Percentiles rank a stretch among this genome's conserved stretches.
phyloP scores from a whole-genome alignment of 2,329 filamentous ascomycete species.

The Xylaria sp. region DNA sequence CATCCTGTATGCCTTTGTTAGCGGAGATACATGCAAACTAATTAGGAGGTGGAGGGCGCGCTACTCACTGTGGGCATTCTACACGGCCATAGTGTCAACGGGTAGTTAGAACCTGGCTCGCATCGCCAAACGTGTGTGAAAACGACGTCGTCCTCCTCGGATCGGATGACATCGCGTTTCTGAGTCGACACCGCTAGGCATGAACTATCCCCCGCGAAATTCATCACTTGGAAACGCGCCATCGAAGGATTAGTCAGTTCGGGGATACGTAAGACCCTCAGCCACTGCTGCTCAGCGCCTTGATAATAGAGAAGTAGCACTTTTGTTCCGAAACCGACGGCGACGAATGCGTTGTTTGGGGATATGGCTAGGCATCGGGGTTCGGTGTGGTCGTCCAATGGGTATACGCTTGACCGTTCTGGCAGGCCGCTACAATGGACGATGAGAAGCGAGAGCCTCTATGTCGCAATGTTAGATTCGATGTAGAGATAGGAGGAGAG shows the following conservation, averaged over 20 bases:
- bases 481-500: neutral
- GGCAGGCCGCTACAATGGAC: conserved; percentile 22
- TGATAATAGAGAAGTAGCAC: conserved; percentile 18
- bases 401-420: conserved; percentile 15
- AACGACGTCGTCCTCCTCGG: conserved; percentile 29
- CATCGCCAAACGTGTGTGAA: conserved; percentile 21
- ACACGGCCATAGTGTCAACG: conserved; percentile 19
- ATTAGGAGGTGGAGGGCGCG: neutral
- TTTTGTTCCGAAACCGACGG: conserved; percentile 23
- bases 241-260: conserved; percentile 14
- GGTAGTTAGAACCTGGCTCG: conserved; percentile 9
- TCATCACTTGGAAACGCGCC: conserved; percentile 13
- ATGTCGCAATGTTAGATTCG: neutral
- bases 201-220: conserved; percentile 26
- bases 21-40: neutral
- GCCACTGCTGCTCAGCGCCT: conserved; percentile 17
- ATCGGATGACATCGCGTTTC: conserved; percentile 12
- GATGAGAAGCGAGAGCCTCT: conserved; percentile 22
- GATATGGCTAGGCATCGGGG: conserved; percentile 22
- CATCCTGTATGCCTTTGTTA: conserved; percentile 10
- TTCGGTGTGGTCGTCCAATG: conserved; percentile 19
- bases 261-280: conserved; percentile 18
- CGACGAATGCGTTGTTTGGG: conserved; percentile 17
- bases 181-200: conserved; percentile 27
- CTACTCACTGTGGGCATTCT: conserved; percentile 24